Evolutionary conservation across 768 basidiomycete species (phyloP).

Genomic region (Mrakia frigida): DNA sequence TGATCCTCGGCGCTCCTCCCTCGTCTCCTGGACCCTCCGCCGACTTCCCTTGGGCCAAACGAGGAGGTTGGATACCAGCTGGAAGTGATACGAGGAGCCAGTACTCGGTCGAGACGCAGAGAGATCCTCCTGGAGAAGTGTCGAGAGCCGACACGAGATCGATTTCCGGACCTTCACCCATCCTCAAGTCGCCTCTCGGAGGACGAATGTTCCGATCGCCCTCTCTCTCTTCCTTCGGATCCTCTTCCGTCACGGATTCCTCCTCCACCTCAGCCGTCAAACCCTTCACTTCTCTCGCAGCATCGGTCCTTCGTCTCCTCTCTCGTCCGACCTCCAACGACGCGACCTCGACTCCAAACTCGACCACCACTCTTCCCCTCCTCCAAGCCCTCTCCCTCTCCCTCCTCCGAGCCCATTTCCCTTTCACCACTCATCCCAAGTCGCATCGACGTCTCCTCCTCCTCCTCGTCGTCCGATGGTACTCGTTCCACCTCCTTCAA

Average conservation of each 20-base stretch:
- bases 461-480: neutral
- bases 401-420: neutral
- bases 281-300: neutral
- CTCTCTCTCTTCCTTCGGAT: slow-evolving; percentile 5
- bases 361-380: neutral
- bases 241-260: neutral
- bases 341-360: neutral
- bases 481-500: slow-evolving; percentile 2
- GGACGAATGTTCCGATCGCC: slow-evolving; percentile 2
- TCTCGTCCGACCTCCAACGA: neutral
- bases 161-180: neutral
- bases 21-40: neutral
- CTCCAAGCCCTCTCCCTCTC: slow-evolving; percentile 1
- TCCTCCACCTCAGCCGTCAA: neutral
- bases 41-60: neutral
- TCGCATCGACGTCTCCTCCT: neutral
- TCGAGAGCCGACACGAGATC: neutral
- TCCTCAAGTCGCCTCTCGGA: neutral
- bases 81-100: neutral
- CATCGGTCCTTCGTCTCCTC: neutral
- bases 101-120: neutral
- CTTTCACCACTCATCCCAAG: neutral
- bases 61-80: neutral
- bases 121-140: neutral
- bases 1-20: slow-evolving; percentile 1